Evolutionary conservation across 2,329 filamentous ascomycete species (phyloP).

Genomic region (Thelonectria discophora): DNA sequence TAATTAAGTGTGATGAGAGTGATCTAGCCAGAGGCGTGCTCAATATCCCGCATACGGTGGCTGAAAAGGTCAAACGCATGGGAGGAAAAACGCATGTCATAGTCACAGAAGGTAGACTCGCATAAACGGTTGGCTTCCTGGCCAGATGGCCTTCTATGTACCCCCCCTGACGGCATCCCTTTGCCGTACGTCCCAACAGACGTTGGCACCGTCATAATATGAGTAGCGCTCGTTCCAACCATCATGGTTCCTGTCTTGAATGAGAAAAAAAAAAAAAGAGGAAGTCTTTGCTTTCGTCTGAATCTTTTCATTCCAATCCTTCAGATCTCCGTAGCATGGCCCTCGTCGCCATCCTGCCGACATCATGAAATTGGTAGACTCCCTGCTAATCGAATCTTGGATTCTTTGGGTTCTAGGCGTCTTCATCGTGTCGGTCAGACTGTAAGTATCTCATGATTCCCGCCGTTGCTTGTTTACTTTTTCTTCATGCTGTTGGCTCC

Average conservation of each 20-base stretch:
- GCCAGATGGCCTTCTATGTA: too few species aligned
- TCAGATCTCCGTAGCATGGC: neutral
- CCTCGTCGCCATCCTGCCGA: neutral
- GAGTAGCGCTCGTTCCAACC: constrained; percentile 1
- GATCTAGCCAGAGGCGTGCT: neutral
- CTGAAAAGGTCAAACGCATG: neutral
- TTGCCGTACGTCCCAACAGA: too few species aligned
- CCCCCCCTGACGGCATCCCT: constrained; percentile 3
- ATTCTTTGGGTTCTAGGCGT: constrained; percentile 42
- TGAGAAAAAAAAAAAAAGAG: neutral
- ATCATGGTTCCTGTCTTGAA: neutral
- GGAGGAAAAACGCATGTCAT: neutral
- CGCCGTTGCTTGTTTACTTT: neutral
- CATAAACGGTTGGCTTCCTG: neutral
- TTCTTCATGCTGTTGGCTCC: neutral
- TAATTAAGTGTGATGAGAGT: too few species aligned
- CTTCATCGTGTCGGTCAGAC: constrained; percentile 37
- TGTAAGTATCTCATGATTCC: constrained; percentile 29
- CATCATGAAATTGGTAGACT: constrained; percentile 40
- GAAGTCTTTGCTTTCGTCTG: neutral
- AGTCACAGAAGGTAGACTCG: neutral
- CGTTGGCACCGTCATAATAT: neutral
- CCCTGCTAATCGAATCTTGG: constrained; percentile 44
- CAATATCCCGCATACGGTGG: neutral
- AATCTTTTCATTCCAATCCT: neutral